Base-by-base conservation (phyloP, 768 basidiomycete species). In the Pleurotus pulmonarius region DNA sequence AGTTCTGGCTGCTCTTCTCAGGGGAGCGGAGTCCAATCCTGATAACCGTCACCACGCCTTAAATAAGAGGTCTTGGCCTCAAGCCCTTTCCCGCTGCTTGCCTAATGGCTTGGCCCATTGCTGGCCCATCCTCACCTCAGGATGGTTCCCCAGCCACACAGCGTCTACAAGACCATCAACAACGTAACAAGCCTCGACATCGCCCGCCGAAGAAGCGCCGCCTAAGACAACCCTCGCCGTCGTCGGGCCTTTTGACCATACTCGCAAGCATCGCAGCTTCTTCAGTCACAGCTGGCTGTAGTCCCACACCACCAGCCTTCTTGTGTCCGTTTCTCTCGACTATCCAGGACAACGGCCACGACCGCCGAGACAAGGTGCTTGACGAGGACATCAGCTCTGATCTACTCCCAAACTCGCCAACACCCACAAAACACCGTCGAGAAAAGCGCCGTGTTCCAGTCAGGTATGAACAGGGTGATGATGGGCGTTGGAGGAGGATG, bases 401-500 rank as follows among this genome's bases (percentile, higher is more conserved):
- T 44, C 57, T 43, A 52, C 20, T 39, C 34, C 51, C 66, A 26
- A 49, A 56, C 56, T 43, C 58, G 40, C 48, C 58, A 61, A 25
- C 45, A 49, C 44, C 61, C 60, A 51, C 62, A 53, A 62, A 54
- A 52, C 61, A 11, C 41, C 37, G 22, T 41, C 16, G 16, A 44
- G 41, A 16, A 4, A 61, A 38, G 46, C 49, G 29, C 58, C 64
- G 64, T 54, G 56, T 89, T n/a, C 83, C 88, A 24, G 77, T 81
- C 64, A 82, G 71, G 63, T 90, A 77, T 65, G 69, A 73, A 39
- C 64, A 74, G 60, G 82, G 73, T n/a, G 38, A 68, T 9, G 84
- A 87, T 71, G 82, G 79, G 3, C 61, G 72, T 54, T 89, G 87
- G 87, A 76, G 78, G 43, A 81, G 75, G 65, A 73, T 79, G 2